Evolutionary conservation across 1,139 yeast species (phyloP).

Genomic region (Geotrichum cucujoidarum): DNA sequence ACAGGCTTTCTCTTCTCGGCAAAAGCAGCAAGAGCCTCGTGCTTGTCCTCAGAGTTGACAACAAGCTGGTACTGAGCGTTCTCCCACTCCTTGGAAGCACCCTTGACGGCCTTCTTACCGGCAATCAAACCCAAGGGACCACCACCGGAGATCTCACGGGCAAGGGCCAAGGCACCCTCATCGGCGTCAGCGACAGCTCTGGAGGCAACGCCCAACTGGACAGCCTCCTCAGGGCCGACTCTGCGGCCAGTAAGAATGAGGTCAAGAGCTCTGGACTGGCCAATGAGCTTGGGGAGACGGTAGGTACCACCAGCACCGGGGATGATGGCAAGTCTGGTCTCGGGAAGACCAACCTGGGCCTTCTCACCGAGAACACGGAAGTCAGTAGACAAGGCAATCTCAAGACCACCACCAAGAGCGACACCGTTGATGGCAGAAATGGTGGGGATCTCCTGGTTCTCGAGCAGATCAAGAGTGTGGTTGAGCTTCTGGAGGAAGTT

Average conservation of each 20-base stretch:
- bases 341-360: constrained; percentile 31
- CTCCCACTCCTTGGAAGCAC: constrained; percentile 30
- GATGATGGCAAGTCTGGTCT: constrained; percentile 32
- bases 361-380: constrained; percentile 28
- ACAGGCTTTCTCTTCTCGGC: constrained; percentile 31
- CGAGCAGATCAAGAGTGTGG: constrained; percentile 28
- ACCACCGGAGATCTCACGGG: constrained; percentile 30
- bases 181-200: constrained; percentile 29
- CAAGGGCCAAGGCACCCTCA: constrained; percentile 28
- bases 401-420: constrained; percentile 36
- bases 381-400: constrained; percentile 32
- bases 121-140: constrained; percentile 35
- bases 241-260: constrained; percentile 31
- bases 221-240: constrained; percentile 29
- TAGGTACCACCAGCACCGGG: constrained; percentile 37
- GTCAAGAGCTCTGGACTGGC: constrained; percentile 32
- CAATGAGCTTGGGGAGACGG: constrained; percentile 32
- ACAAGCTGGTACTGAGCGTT: constrained; percentile 29
- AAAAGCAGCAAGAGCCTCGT: constrained; percentile 35
- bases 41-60: constrained; percentile 33
- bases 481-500: constrained; percentile 31
- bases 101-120: constrained; percentile 32
- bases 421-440: constrained; percentile 32
- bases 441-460: constrained; percentile 32
- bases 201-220: constrained; percentile 28